phyloP scores from a whole-genome alignment of 2,329 filamentous ascomycete species.

The Amphichorda felina region DNA sequence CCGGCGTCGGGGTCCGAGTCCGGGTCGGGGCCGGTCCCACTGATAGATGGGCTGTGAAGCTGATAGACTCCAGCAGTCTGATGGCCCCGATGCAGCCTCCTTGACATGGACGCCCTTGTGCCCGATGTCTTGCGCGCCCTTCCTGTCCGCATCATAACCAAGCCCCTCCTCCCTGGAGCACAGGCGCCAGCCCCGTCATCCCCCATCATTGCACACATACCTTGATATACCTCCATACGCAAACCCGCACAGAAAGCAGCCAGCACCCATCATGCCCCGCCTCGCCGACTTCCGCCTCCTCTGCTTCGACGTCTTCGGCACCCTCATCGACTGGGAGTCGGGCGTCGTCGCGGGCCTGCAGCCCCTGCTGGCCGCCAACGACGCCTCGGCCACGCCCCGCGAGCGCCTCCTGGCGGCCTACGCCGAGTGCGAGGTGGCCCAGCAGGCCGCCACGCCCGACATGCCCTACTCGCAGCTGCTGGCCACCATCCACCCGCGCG shows the following conservation, averaged over 20 bases:
- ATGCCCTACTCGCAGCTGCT: slow-evolving; percentile 51
- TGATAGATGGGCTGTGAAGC: too few species aligned
- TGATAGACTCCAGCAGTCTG: too few species aligned
- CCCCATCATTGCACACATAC: background rate
- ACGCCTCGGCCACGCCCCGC: slow-evolving; percentile 11
- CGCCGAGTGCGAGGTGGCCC: slow-evolving; percentile 30
- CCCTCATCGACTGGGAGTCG: slow-evolving; percentile 66
- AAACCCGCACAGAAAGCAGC: too few species aligned
- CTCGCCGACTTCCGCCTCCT: slow-evolving; percentile 28
- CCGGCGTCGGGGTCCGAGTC: too few species aligned
- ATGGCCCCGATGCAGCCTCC: too few species aligned
- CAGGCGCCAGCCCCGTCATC: too few species aligned
- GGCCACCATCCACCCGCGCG: slow-evolving; percentile 28
- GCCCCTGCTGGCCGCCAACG: slow-evolving; percentile 27
- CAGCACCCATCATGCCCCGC: slow-evolving; percentile 1
- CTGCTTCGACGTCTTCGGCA: slow-evolving; percentile 73
- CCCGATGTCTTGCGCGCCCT: too few species aligned
- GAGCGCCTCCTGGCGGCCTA: slow-evolving; percentile 27
- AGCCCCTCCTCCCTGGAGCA: too few species aligned
- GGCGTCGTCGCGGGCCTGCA: slow-evolving; percentile 46
- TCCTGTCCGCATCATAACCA: too few species aligned
- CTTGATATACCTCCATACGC: too few species aligned
- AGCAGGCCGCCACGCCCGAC: slow-evolving; percentile 43
- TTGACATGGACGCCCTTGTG: too few species aligned
- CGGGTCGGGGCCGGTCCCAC: too few species aligned